These are phyloP conservation scores for Leucosporidium scottii DNA, from an alignment of 768 basidiomycete genomes.

Conservation along the genomic window DNA sequence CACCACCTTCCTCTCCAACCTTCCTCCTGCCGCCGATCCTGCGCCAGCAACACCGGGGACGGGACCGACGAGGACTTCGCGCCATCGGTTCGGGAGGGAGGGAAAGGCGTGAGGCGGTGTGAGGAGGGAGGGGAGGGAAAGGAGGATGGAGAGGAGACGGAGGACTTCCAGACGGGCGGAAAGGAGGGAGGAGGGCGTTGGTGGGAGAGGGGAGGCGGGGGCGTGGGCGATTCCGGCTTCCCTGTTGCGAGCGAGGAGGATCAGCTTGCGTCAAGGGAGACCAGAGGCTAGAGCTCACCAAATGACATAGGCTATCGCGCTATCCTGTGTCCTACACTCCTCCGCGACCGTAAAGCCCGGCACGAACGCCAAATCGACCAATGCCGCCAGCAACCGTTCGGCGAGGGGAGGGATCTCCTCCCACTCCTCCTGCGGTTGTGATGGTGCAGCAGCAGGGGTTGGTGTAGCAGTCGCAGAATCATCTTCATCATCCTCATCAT, in stretches of 20 bases:
- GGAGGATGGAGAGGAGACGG: conserved; percentile 73
- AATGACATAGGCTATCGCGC: conserved; percentile 77
- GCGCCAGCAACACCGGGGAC: conserved; percentile 47
- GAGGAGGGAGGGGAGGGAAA: conserved; percentile 51
- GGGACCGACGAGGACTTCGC: conserved; percentile 49
- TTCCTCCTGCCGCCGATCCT: conserved; percentile 47
- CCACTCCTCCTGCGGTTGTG: conserved; percentile 40
- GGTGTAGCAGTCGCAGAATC: not conserved
- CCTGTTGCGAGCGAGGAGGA: conserved; percentile 49
- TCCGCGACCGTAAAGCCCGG: conserved; percentile 86
- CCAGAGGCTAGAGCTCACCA: conserved; percentile 54
- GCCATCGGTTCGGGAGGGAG: conserved; percentile 51
- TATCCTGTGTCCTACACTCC: conserved; percentile 52
- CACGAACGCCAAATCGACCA: conserved; percentile 83
- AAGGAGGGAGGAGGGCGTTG: conserved; percentile 60
- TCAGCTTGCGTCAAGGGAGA: not conserved
- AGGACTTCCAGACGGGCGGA: conserved; percentile 81
- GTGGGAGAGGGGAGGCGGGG: not conserved
- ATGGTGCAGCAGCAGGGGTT: conserved; percentile 6
- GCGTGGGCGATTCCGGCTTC: conserved; percentile 85
- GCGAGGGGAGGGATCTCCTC: conserved; percentile 62
- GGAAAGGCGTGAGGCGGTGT: conserved; percentile 72
- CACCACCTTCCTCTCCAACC: conserved; percentile 50
- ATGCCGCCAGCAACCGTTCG: conserved; percentile 67
- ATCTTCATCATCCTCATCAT: conserved; percentile 47